Evolutionary conservation across 306 rosid species (phyloP).

Genomic region (Ormosia semicastrata): DNA sequence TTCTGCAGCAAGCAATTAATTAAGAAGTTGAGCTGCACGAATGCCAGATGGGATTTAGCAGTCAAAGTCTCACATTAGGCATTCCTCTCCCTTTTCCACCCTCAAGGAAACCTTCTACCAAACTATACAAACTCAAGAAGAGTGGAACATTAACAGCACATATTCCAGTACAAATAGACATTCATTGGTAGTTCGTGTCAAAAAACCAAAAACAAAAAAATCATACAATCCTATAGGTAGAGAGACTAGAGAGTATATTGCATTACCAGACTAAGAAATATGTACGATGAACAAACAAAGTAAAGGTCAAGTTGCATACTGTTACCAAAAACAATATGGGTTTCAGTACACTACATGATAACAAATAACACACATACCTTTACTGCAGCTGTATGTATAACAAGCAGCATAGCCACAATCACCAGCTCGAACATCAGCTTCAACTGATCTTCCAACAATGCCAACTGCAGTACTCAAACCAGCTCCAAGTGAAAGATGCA

Average conservation of each 20-base stretch:
- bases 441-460: slow-evolving; percentile 74
- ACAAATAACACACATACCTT: slow-evolving; percentile 55
- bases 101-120: too few relatives aligned
- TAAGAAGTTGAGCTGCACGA: background rate
- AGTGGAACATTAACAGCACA: too few relatives aligned
- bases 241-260: background rate
- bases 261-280: too few relatives aligned
- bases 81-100: too few relatives aligned
- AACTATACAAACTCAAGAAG: too few relatives aligned
- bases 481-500: slow-evolving; percentile 86
- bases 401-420: slow-evolving; percentile 94
- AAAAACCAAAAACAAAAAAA: background rate
- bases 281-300: background rate
- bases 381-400: slow-evolving; percentile 92
- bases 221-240: background rate
- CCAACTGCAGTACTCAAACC: slow-evolving; percentile 97
- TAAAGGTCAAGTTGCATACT: background rate
- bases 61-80: too few relatives aligned
- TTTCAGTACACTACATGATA: background rate
- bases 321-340: background rate
- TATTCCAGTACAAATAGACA: background rate
- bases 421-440: slow-evolving; percentile 97
- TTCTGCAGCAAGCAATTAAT: too few relatives aligned
- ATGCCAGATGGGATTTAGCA: too few relatives aligned
- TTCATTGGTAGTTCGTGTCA: background rate